A percentile compares a stretch with the other conserved stretches of the same genome.
These are phyloP conservation scores for Pilaira anomala DNA, from an alignment of 192 early-diverging fungal genomes.

Conservation along the genomic window DNA sequence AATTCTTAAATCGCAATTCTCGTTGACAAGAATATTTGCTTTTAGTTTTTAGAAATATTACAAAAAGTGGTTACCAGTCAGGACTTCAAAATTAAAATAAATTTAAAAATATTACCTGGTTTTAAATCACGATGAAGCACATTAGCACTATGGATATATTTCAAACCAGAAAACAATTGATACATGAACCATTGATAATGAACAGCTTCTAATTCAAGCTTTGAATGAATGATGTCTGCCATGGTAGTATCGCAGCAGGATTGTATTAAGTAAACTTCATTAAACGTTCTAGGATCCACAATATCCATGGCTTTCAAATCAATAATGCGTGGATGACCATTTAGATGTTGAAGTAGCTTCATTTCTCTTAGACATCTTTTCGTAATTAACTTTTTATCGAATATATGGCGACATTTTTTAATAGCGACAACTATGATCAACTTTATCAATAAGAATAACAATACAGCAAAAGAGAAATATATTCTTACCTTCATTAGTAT, in stretches of 20 bases:
- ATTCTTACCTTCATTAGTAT: constrained; percentile 26
- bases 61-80: not conserved
- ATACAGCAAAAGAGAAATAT: not conserved
- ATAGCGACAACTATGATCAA: constrained; percentile 77
- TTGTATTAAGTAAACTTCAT: constrained; percentile 54
- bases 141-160: constrained; percentile 75
- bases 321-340: constrained; percentile 64
- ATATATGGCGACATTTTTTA: constrained; percentile 84
- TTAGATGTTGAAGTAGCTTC: constrained; percentile 89
- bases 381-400: constrained; percentile 81
- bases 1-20: constrained; percentile 89
- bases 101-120: constrained; percentile 50
- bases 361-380: constrained; percentile 90
- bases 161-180: constrained; percentile 61
- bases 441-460: constrained; percentile 1
- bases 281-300: constrained; percentile 49
- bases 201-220: constrained; percentile 26
- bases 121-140: constrained; percentile 87
- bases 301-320: constrained; percentile 67
- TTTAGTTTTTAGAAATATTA: not conserved
- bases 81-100: not conserved
- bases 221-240: constrained; percentile 69
- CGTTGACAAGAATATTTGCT: constrained; percentile 83
- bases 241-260: constrained; percentile 72
- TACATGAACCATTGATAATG: constrained; percentile 68